Evolutionary conservation across 2,329 filamentous ascomycete species (phyloP), one percentile per base, ranked within the genome.

Genomic region (Talaromyces atroroseus): DNA sequence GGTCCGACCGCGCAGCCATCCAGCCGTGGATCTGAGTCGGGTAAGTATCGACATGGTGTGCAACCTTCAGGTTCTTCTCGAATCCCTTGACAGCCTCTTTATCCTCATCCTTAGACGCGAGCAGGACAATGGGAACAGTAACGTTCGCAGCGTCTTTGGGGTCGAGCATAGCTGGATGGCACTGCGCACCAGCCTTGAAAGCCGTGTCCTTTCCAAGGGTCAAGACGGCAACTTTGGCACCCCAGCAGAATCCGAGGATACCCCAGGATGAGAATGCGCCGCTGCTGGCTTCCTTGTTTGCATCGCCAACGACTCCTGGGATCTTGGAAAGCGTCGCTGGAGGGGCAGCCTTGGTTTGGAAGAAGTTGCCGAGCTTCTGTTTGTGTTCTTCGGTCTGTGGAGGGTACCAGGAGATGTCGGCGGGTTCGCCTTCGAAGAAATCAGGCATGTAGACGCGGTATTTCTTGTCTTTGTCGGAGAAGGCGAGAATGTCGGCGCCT

Each of bases 381-480:
- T 78, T 77, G 71, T 85, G 82, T 58, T 85, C 83, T 42, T 83
- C 75, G 59, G 74, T 84, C 66, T 82, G 75, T 16, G 82, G 82
- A 0, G 82, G 82, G 68, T 82, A 84, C 80, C 81, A 84, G 52
- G 74, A 75, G 64, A 85, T 82, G 62, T 82, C 80, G 59, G 79
- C 83, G 36, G 89, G 87, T 62, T 82, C 80, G 69, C 89, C 91
- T 59, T 88, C 82, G 77, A 96, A 95, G 80, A 89, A 92, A 75
- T 96, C 92, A 26, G 92, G 92, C 61, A 96, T 92, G 74, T 92
- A 91, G 63, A 96, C 89, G 64, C 85, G 85, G 78, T 95, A 94
- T 67, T 88, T 83, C 58, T 78, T 70, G 76, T 82, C 73, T 83
- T 88, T 87, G 80, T 86, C 78, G 34, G 78, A 75, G 62, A 75